These are phyloP conservation scores for Aspergillus niger DNA, from an alignment of 2,329 filamentous ascomycete species.

Conservation along the genomic window DNA sequence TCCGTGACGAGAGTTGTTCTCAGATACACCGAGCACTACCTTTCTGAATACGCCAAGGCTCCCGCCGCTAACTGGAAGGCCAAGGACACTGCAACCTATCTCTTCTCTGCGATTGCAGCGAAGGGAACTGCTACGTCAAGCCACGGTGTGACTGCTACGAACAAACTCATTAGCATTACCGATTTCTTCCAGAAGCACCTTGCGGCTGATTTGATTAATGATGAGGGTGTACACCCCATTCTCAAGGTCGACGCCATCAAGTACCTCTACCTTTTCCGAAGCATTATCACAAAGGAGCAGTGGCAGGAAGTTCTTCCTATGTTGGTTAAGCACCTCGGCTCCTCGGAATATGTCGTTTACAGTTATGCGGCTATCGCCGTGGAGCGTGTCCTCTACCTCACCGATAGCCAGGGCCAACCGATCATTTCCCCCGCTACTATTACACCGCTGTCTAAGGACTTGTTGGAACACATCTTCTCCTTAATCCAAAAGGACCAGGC, in stretches of 20 bases:
- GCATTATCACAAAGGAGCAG: slow-evolving; percentile 86
- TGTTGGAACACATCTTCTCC: slow-evolving; percentile 86
- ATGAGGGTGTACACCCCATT: slow-evolving; percentile 72
- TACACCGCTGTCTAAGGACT: slow-evolving; percentile 77
- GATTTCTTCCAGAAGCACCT: slow-evolving; percentile 95
- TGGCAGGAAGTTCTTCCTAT: slow-evolving; percentile 89
- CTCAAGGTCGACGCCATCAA: slow-evolving; percentile 98
- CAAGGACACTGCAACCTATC: slow-evolving; percentile 96
- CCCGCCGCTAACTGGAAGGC: slow-evolving; percentile 80
- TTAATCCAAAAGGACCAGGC: slow-evolving; percentile 82
- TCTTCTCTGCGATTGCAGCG: slow-evolving; percentile 91
- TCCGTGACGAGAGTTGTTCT: slow-evolving; percentile 85
- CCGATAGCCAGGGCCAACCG: slow-evolving; percentile 71
- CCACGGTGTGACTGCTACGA: slow-evolving; percentile 88
- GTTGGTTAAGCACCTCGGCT: slow-evolving; percentile 86
- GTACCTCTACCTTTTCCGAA: slow-evolving; percentile 95
- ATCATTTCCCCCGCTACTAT: slow-evolving; percentile 81
- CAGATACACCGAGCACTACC: slow-evolving; percentile 82
- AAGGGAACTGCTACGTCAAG: slow-evolving; percentile 85
- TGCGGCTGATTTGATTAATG: slow-evolving; percentile 79
- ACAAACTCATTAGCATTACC: slow-evolving; percentile 82
- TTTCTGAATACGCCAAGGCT: slow-evolving; percentile 71
- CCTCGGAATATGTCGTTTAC: slow-evolving; percentile 92
- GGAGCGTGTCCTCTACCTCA: slow-evolving; percentile 86
- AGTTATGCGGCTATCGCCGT: slow-evolving; percentile 96